These are phyloP conservation scores for Ophryocystis elektroscirrha DNA, from an alignment of 169 alveolate genomes.

Conservation along the genomic window DNA sequence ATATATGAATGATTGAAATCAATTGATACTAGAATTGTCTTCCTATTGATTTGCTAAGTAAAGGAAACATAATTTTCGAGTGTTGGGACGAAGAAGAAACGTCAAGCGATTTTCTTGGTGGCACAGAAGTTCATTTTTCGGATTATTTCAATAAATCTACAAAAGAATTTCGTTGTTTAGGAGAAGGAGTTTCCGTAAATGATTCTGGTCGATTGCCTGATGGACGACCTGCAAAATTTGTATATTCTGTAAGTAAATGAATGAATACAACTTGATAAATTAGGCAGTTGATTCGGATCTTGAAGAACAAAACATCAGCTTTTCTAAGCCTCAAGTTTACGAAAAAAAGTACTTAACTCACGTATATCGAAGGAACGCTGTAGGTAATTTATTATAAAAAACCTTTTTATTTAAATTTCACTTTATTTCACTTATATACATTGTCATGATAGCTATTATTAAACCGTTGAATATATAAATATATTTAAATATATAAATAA, in stretches of 20 bases:
- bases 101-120: slow-evolving; percentile 26
- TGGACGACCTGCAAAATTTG: slow-evolving; percentile 18
- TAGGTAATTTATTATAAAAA: background rate
- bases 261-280: background rate
- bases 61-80: slow-evolving; percentile 25
- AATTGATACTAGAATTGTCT: no score
- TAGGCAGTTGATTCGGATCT: slow-evolving; percentile 1
- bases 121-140: slow-evolving; percentile 16
- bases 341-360: slow-evolving; percentile 12
- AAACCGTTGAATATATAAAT: no score
- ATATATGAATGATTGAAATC: no score
- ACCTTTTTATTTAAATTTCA: no score
- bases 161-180: slow-evolving; percentile 1
- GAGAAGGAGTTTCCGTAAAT: slow-evolving; percentile 23
- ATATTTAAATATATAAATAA: no score
- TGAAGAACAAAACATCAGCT: background rate
- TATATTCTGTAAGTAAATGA: slow-evolving; percentile 1
- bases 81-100: slow-evolving; percentile 33
- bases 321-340: slow-evolving; percentile 6
- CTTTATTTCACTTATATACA: no score
- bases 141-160: slow-evolving; percentile 25
- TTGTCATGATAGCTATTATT: no score
- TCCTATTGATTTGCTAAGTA: slow-evolving; percentile 25
- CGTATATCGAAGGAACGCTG: slow-evolving; percentile 5
- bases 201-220: slow-evolving; percentile 14